Evolutionary conservation across 2,329 filamentous ascomycete genomes (phyloP).

Genomic region (Arachnomyces sp.): DNA sequence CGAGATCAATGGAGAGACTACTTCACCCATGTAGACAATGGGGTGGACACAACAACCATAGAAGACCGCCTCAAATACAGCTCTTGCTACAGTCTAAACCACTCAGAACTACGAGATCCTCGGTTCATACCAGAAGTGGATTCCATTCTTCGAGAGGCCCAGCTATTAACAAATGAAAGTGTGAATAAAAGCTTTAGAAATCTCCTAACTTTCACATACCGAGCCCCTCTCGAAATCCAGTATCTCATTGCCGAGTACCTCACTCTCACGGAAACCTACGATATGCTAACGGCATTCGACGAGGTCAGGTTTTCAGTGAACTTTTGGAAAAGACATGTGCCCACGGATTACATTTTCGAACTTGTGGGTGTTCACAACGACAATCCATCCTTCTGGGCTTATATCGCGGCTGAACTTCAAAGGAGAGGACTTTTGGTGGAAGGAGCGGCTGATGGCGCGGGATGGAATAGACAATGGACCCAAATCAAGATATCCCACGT

Average conservation of each 20-base stretch:
- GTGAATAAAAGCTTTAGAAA: not conserved
- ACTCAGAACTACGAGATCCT: not conserved
- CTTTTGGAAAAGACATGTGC: not conserved
- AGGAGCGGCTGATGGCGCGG: too few species aligned
- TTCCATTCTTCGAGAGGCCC: not conserved
- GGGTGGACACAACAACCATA: too few species aligned
- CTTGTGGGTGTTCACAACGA: not conserved
- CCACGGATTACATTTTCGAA: not conserved
- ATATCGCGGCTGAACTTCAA: not conserved
- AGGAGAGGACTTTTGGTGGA: too few species aligned
- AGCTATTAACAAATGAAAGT: not conserved
- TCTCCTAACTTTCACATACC: not conserved
- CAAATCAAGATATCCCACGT: too few species aligned
- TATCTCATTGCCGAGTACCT: constrained; percentile 1
- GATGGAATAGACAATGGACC: too few species aligned
- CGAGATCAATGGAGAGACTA: not conserved
- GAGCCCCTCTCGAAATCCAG: constrained; percentile 1
- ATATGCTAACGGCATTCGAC: constrained; percentile 2
- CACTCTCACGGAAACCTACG: not conserved
- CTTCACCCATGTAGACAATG: not conserved
- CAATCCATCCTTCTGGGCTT: not conserved
- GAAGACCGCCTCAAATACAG: not conserved
- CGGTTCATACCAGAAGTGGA: constrained; percentile 3
- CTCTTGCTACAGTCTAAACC: not conserved
- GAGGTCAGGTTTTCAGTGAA: not conserved